Conservation (phyloP, 352 stramenopile species). For the Nothophytophthora sp. region DNA sequence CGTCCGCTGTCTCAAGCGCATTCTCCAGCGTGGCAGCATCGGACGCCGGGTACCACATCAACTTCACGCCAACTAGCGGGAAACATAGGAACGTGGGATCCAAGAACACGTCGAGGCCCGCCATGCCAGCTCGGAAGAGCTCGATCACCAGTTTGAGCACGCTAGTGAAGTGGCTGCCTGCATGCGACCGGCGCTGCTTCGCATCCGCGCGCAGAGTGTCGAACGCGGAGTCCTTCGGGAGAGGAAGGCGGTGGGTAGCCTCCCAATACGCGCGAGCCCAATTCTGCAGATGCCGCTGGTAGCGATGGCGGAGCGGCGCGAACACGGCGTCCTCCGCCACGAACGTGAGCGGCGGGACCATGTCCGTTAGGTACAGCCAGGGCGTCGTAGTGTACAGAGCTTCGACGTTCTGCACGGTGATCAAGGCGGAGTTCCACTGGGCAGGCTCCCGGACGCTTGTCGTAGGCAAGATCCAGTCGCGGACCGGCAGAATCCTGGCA, state of each 20-base stretch:
- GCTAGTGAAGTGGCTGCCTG: not conserved
- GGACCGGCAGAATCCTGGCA: too few relatives aligned
- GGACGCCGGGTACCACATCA: too few relatives aligned
- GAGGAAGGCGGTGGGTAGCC: not conserved
- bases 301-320: not conserved
- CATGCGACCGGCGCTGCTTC: constrained; percentile 1
- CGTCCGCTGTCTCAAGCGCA: too few relatives aligned
- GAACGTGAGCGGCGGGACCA: not conserved
- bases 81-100: too few relatives aligned
- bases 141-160: not conserved
- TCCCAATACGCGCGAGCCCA: constrained; percentile 4
- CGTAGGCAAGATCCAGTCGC: not conserved
- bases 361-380: not conserved
- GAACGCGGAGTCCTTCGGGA: not conserved
- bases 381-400: not conserved
- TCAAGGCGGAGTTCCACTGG: not conserved
- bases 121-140: not conserved
- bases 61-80: too few relatives aligned
- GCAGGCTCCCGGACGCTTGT: not conserved
- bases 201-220: not conserved
- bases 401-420: not conserved
- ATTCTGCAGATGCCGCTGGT: not conserved
- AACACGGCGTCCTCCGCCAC: not conserved
- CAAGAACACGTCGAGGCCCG: not conserved
- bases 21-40: too few relatives aligned